phyloP scores from a whole-genome alignment of 2,329 filamentous ascomycete species.

The Diaporthe destruens region DNA sequence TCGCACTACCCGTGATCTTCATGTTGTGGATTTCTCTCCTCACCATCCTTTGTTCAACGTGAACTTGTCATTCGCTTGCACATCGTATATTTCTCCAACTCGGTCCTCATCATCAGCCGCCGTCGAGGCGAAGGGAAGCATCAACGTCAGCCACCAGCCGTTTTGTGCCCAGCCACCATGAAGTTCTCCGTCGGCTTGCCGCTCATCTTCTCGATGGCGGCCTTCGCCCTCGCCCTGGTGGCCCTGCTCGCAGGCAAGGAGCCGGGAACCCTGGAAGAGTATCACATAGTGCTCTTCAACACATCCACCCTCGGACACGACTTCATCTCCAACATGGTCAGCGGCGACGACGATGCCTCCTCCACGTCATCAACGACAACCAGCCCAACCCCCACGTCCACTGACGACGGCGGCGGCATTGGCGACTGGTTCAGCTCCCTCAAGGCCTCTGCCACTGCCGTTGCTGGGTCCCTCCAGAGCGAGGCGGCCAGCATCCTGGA shows the following conservation, averaged over 20 bases:
- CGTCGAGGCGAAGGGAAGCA: neutral
- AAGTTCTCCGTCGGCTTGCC: constrained; percentile 46
- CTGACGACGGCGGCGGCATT: constrained; percentile 42
- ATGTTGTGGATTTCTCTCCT: neutral
- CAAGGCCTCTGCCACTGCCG: constrained; percentile 39
- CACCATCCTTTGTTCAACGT: neutral
- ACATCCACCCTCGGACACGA: constrained; percentile 57
- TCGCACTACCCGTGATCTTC: neutral
- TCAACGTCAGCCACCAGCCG: neutral
- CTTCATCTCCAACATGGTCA: constrained; percentile 47
- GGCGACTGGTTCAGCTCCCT: constrained; percentile 36
- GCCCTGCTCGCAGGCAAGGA: constrained; percentile 55
- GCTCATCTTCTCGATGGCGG: constrained; percentile 51
- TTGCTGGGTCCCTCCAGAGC: constrained; percentile 45
- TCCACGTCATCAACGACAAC: constrained; percentile 46
- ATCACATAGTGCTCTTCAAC: constrained; percentile 57
- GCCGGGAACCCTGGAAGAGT: constrained; percentile 53
- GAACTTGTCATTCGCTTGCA: neutral
- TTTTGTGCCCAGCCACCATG: constrained; percentile 29
- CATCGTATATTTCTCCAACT: neutral
- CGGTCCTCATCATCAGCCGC: neutral
- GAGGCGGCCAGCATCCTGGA: constrained; percentile 44
- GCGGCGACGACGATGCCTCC: constrained; percentile 38
- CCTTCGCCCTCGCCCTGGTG: constrained; percentile 54
- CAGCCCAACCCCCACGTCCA: constrained; percentile 42